Base-by-base conservation (phyloP, 2,329 filamentous ascomycete genomes). In the Botrytis squamosa region DNA sequence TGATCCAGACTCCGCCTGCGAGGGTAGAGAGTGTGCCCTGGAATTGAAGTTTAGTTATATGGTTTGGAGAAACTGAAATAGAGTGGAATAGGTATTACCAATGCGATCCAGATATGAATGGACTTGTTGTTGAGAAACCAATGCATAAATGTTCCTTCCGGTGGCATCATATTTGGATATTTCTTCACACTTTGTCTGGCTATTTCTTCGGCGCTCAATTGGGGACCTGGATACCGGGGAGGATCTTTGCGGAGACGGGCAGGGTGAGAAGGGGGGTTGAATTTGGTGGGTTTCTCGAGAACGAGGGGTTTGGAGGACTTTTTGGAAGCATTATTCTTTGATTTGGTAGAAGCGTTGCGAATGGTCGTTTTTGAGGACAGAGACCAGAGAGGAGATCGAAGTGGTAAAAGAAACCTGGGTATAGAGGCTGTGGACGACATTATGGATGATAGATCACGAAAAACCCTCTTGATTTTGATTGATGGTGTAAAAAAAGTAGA, bases 211-310 rank as follows among this genome's bases (percentile, higher is more conserved):
- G 87, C 84, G 25, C 89, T 90, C 75, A 94, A 84, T 36, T 89
- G 84, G 29, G 93, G 92, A 55, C 94, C 94, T 0, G 85, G 83
- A 81, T 97, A 97, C 78, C 87, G 86, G 44, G 91, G 90, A 10
- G 85, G 82, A 70, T 82, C 83, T 77, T 87, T 86, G 8, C 88
- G 85, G 46, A 94, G 87, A 10, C 92, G 87, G 36, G 92, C 85
- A 20, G 92, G 91, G 82, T 98, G 96, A 0, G 95, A 98, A 0
- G 96, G 96, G 3, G 96, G 95, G 66, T 93, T 93, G 86, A 97
- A 98, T 82, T 91, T 92, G 80, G 92, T 88, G 38, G 95, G 95
- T 83, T 98, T 94, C 79, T 93, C 93, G 77, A 99, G 90, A 8
- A 94, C 88, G 75, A 91, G 87, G 52, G 89, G 88, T 80, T 91